Evolutionary conservation across 139 green algal genomes (phyloP), one percentile per base, ranked within the genome.

Genomic region (Ulvella scutata): DNA sequence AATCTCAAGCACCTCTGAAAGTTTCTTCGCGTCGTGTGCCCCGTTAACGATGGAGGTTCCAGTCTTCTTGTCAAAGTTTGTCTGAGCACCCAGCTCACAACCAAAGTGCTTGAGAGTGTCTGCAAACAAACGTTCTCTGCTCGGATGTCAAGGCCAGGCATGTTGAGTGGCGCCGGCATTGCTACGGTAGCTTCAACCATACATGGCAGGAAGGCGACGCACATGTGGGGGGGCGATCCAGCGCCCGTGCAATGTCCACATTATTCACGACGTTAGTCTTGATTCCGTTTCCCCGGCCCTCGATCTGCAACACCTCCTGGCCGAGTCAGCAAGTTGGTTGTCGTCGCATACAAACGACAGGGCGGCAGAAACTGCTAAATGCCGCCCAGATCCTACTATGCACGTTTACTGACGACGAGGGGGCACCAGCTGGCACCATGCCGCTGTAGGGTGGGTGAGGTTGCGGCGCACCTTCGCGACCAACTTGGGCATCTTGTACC

Each of bases 251-350:
- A 35, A 99, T 93, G 62, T 99, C 95, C 4, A 97, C 93, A 77
- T 97, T 97, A 89, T 99, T 99, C 35, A 97, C 92, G 2, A 98
- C 85, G 78, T 98, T 98, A 3, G 95, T 99, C 75, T 98, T 98
- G 84, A 99, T 98, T 78, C 95, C 95, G 78, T 99, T 99, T 61
- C 95, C 95, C 0, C 95, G 81, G 17, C 95, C 95, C 74, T 99
- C 94, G 73, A 99, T 94, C 91, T 96, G 84, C 75, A 73, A 40
- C 10, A 37, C 29, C 37, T 21, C 10, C 37, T 29, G 40, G 21
- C 36, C 38, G 7, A 40, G 3, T 59, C 17, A 44, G 17, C 17
- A 21, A 9, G 20, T 20, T 37, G 3, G 17, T 36, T 3, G 2
- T 3, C 26, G 2, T 60, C 10, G 4, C 6, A 59, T 34, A 13